A percentile compares a stretch with the other conserved stretches of the same genome.
Evolutionary conservation across 371 early-diverging fungal genomes (phyloP).

Genomic region (Mucor indicus): DNA sequence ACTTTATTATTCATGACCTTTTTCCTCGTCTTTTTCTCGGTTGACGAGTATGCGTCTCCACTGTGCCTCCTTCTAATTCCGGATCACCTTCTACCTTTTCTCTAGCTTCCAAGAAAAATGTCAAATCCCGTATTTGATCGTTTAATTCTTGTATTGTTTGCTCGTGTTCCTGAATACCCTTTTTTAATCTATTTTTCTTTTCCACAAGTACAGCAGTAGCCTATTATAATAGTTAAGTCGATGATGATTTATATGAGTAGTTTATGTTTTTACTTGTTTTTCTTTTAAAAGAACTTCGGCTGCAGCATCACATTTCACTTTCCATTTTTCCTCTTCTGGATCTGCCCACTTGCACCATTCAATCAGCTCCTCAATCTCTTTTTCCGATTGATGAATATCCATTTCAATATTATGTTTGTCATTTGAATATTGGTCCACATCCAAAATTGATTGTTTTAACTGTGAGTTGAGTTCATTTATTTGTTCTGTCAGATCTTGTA

Average conservation of each 20-base stretch:
- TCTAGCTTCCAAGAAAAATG: conserved; percentile 33
- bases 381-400: conserved; percentile 1
- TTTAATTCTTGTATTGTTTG: conserved; percentile 21
- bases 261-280: conserved; percentile 17
- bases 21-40: conserved; percentile 6
- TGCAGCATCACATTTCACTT: conserved; percentile 15
- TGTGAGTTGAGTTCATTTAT: conserved; percentile 33
- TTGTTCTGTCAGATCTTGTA: conserved; percentile 47
- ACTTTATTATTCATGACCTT: conserved; percentile 4
- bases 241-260: background rate
- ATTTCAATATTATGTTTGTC: conserved; percentile 11
- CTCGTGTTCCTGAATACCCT: conserved; percentile 16
- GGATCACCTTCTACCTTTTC: conserved; percentile 27
- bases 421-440: conserved; percentile 6
- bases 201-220: conserved; percentile 14
- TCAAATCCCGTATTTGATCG: conserved; percentile 37
- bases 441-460: conserved; percentile 1
- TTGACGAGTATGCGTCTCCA: conserved; percentile 16
- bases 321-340: conserved; percentile 20
- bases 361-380: background rate
- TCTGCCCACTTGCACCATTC: conserved; percentile 21
- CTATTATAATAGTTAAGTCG: background rate
- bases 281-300: conserved; percentile 20
- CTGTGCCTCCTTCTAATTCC: conserved; percentile 25
- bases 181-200: conserved; percentile 19